Evolutionary conservation across 2,329 filamentous ascomycete genomes (phyloP), one percentile per base, ranked within the genome.

Genomic region (Monilinia fructicola): DNA sequence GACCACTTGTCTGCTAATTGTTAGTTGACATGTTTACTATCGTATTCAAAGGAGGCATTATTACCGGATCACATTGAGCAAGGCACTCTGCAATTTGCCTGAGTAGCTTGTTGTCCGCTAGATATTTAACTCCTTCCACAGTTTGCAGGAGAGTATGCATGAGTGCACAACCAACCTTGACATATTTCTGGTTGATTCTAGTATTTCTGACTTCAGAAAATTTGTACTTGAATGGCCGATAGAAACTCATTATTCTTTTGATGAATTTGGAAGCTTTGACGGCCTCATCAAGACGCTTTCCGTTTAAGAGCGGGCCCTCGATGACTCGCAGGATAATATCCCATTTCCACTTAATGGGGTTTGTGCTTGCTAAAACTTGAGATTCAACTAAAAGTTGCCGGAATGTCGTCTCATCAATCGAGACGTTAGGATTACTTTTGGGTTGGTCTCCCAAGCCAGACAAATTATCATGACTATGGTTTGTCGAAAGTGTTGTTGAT

Each of bases 311-410:
- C 1, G 96, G 95, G 0, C 95, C 96, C 76, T 98, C 94, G 46
- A 99, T 93, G 63, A 98, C 88, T 73, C 89, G 90, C 67, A 93
- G 85, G 53, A 99, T 93, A 48, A 96, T 82, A 69, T 96, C 92
- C 95, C 96, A 99, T 76, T 96, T 94, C 95, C 95, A 99, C 77
- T 99, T 99, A 50, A 87, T 83, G 74, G 91, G 97, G 72, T 96
- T 97, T 69, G 92, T 92, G 68, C 91, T 95, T 69, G 90, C 91
- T 55, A 98, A 81, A 2, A 99, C 92, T 65, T 92, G 88, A 4
- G 92, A 95, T 68, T 98, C 91, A 23, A 93, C 81, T 38, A 89
- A 75, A 3, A 89, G 78, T 73, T 89, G 86, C 26, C 87, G 83
- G 72, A 89, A 89, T 0, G 85, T 85, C 12, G 84, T 82, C 72